A percentile compares a stretch with the other conserved stretches of the same genome.
These are phyloP conservation scores for Panaeolus papilionaceus DNA, from an alignment of 768 basidiomycete species.

Conservation along the genomic window DNA sequence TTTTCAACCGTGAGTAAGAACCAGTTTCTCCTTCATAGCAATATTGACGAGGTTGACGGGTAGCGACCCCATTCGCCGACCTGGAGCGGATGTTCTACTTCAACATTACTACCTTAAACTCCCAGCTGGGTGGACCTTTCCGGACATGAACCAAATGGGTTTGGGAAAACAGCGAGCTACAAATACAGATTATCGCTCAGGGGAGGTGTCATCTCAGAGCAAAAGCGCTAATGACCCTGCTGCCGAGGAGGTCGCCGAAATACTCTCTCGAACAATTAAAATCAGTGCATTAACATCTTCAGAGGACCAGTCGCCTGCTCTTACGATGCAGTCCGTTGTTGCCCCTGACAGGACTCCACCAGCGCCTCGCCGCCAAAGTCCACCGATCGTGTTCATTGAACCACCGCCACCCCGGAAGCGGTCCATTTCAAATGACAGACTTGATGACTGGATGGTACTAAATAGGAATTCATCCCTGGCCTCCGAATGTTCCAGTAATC, in stretches of 20 bases:
- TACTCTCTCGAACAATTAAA: conserved; percentile 11
- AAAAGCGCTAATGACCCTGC: conserved; percentile 4
- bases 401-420: conserved; percentile 25
- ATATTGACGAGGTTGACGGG: conserved; percentile 12
- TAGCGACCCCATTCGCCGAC: conserved; percentile 75
- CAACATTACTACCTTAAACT: conserved; percentile 68
- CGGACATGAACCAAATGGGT: conserved; percentile 22
- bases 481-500: conserved; percentile 21
- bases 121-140: conserved; percentile 57
- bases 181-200: not conserved
- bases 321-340: conserved; percentile 16
- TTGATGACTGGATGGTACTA: conserved; percentile 16
- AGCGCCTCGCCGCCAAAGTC: conserved; percentile 18
- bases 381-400: conserved; percentile 25
- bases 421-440: not conserved
- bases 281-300: not conserved
- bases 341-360: not conserved
- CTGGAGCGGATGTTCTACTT: conserved; percentile 68
- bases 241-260: conserved; percentile 14
- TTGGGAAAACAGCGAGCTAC: not conserved
- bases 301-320: conserved; percentile 14
- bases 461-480: conserved; percentile 13
- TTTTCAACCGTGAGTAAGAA: conserved; percentile 67
- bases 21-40: not conserved
- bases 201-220: not conserved